A percentile compares a stretch with the other conserved stretches of the same genome.
Conservation (phyloP, 2,329 filamentous ascomycete genomes). For the Talaromyces sp. region DNA sequence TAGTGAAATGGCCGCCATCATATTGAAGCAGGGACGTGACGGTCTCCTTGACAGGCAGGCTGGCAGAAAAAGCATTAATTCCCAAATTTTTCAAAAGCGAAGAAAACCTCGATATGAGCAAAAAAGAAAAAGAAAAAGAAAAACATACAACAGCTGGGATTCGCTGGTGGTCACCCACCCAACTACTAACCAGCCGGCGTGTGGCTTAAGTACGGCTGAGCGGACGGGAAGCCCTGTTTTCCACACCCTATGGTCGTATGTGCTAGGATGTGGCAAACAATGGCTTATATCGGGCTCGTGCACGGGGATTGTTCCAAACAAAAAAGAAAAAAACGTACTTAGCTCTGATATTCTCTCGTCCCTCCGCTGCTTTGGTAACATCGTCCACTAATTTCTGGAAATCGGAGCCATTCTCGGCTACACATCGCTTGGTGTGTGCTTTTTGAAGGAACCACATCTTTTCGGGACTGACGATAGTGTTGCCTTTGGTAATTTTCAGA, state of each 20-base stretch:
- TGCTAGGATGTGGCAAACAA: not conserved
- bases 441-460: constrained; percentile 81
- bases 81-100: too few relatives aligned
- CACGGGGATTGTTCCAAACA: not conserved
- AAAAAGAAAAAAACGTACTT: constrained; percentile 4
- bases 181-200: constrained; percentile 21
- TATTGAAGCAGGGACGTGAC: constrained; percentile 48
- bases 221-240: constrained; percentile 21
- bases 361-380: constrained; percentile 29
- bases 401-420: constrained; percentile 43
- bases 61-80: constrained; percentile 12
- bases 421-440: constrained; percentile 57
- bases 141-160: constrained; percentile 20
- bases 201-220: constrained; percentile 21
- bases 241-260: constrained; percentile 21
- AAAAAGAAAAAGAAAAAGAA: not conserved
- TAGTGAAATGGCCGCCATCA: constrained; percentile 58
- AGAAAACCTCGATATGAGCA: too few relatives aligned
- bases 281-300: constrained; percentile 1
- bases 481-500: constrained; percentile 85
- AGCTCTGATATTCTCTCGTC: constrained; percentile 16
- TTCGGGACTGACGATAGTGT: constrained; percentile 74
- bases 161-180: constrained; percentile 21
- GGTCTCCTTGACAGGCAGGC: constrained; percentile 22
- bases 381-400: constrained; percentile 41